Base-by-base conservation (phyloP, 2,329 filamentous ascomycete genomes). In the Zopfia rhizophila region DNA sequence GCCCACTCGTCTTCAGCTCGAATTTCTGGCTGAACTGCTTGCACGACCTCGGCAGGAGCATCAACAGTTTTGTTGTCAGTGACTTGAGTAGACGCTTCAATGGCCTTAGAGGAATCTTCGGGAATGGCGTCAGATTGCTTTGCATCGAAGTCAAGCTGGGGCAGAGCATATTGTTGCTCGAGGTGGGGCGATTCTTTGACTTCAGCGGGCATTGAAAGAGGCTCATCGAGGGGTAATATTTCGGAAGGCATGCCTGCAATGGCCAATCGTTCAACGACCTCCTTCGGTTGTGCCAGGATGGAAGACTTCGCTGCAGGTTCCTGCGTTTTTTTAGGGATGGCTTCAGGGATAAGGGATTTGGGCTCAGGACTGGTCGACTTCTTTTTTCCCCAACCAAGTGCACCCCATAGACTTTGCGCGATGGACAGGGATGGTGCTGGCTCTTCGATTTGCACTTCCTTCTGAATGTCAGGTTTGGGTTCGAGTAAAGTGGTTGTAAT, bases 341-440 rank as follows among this genome's bases (percentile, higher is more conserved):
- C 31, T 36, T 24, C 11, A 21, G 14, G 39, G 39, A 7, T 25
- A 14, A 12, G 23, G 37, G 14, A 25, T 18, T 7, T 29, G 39
- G 39, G 30, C 7, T 49, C 53, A 5, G 57, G 47, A 7, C 45
- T 48, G 5, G 55, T 41, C 7, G 51, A 17, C 42, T 57, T 63
- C 54, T 64, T 67, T 53, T 59, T 61, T 8, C 67, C 65, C 65
- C 64, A 69, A 2, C 67, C 64, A 36, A 69, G 55, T 1, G 63
- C 62, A 30, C 66, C 63, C 53, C 56, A 60, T 14, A 70, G 43
- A 21, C 58, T 53, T 3, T n/a, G n/a, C n/a, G n/a, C n/a, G n/a
- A n/a, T n/a, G n/a, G n/a, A n/a, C n/a, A n/a, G n/a, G n/a, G n/a
- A n/a, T n/a, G n/a, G n/a, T n/a, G n/a, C n/a, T n/a, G n/a, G n/a